Conservation (phyloP, 441 rosid genomes). For the Biscutella laevigata region DNA sequence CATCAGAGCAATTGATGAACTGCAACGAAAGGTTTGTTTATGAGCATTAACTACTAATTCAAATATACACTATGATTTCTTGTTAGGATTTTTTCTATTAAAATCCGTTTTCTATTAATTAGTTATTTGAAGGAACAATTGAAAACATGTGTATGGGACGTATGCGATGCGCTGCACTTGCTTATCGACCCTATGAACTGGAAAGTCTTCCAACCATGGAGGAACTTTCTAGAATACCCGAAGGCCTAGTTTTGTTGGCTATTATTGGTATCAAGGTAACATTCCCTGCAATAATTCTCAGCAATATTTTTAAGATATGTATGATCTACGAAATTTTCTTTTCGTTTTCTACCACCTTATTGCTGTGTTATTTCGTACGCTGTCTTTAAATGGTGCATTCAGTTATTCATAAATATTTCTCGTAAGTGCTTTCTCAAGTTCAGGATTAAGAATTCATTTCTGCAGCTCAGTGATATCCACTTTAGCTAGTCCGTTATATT, state of each 20-base stretch:
- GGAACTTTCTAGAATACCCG: no score
- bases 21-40: constrained; percentile 37
- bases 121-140: constrained; percentile 22
- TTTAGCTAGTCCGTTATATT: no score
- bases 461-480: no score
- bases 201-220: constrained; percentile 49
- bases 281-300: not conserved
- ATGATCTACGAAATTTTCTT: no score
- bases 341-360: no score
- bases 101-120: not conserved
- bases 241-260: constrained; percentile 69
- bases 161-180: constrained; percentile 81
- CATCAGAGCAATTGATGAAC: constrained; percentile 35
- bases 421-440: no score
- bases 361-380: no score
- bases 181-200: constrained; percentile 43
- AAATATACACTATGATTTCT: not conserved
- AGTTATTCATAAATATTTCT: no score
- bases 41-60: not conserved
- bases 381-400: no score
- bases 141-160: constrained; percentile 60
- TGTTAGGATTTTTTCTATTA: not conserved
- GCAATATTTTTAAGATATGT: no score
- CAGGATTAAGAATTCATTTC: no score
- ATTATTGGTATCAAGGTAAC: constrained; percentile 86